phyloP scores from a whole-genome alignment of 2,329 filamentous ascomycete genomes.

The Botrytis squamosa region DNA sequence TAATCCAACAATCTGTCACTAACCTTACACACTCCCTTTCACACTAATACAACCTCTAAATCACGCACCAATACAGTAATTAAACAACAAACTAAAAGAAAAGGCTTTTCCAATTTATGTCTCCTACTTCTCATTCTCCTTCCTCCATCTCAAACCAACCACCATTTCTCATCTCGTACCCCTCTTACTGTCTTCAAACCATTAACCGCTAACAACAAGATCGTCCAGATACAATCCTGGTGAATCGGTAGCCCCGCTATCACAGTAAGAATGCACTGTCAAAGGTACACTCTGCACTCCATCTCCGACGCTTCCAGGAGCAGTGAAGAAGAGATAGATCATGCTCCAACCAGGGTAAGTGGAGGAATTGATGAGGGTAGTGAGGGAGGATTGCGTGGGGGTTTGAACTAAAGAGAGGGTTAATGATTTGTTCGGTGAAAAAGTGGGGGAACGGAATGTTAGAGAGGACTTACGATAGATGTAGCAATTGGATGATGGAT shows the following conservation, averaged over 20 bases:
- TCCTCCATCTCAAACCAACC: neutral
- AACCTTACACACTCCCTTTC: neutral
- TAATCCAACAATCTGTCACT: neutral
- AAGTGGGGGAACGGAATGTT: too few species aligned
- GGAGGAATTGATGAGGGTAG: neutral
- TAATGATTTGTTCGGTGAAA: too few species aligned
- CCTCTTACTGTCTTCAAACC: too few species aligned
- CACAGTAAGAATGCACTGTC: neutral
- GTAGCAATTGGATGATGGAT: neutral
- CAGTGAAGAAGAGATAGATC: conserved; percentile 9
- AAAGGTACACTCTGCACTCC: neutral
- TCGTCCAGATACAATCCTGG: conserved; percentile 2
- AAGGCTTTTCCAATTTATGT: neutral
- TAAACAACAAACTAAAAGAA: neutral
- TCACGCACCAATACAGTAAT: neutral
- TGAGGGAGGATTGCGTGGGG: neutral
- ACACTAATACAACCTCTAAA: neutral
- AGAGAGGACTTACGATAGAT: neutral
- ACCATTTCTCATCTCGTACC: neutral
- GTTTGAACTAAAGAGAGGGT: neutral
- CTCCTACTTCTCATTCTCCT: neutral
- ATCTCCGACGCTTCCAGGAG: neutral
- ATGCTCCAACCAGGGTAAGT: conserved; percentile 12
- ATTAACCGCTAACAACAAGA: neutral
- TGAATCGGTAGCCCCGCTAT: neutral